Base-by-base conservation (phyloP, 208 protist species). In the Chromosphaera perkinsii region DNA sequence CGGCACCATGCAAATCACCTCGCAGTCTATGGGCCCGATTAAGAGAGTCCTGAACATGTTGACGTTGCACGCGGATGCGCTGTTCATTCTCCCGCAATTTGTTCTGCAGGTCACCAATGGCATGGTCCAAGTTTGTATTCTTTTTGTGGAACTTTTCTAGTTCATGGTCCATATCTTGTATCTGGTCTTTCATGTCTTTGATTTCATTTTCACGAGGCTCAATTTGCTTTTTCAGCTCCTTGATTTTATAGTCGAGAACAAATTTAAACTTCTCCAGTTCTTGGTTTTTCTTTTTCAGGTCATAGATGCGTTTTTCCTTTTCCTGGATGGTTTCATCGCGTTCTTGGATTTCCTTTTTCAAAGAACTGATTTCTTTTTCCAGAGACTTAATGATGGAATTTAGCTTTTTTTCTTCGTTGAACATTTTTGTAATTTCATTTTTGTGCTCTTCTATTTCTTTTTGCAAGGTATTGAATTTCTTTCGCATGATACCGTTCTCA, bases 261-360 rank as follows among this genome's bases (percentile, higher is more conserved):
- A 97, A 97, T 77, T 94, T 95, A 82, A 98, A 98, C 82, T 97
- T 97, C 64, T 97, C 92, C 35, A 97, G 79, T 78, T 97, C 92
- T 75, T 96, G 90, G 73, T 97, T 97, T 82, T 97, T 96, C 72
- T 93, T 94, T 68, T 93, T 93, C 35, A 98, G 79, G 57, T 97
- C 93, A 69, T 90, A 84, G 27, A 98, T 95, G 62, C 90, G 85
- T 40, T 91, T 90, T 59, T 97, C 94, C 82, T 96, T 97, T 64
- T 98, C 94, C 1, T 81, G 75, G 39, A 96, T 93, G 22, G 91
- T 95, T 58, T 94, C 90, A 22, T 90, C 90, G 36, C 93, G 87
- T 74, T 96, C 93, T 3, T 79, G 81, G 60, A 95, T 92, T 54
- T 96, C 93, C 42, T 92, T 91, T 72, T 93, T 88, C 7, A 91